phyloP scores from a whole-genome alignment of 2,329 filamentous ascomycete species.

The Ascochyta clinopodiicola region DNA sequence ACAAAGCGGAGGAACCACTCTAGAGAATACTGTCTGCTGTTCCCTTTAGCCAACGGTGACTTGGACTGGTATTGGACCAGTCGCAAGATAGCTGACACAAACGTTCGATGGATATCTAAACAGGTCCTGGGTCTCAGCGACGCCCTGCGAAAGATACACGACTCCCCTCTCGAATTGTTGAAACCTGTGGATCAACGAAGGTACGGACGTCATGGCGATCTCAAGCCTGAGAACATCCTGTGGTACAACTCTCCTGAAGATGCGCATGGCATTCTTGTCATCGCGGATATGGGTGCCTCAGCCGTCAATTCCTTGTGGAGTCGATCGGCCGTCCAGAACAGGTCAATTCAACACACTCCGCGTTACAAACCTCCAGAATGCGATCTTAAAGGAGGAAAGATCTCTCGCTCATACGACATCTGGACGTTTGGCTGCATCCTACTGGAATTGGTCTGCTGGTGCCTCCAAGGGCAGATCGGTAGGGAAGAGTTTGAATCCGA shows the following conservation, averaged over 20 bases:
- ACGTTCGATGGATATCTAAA: conserved; percentile 15
- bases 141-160: conserved; percentile 19
- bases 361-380: conserved; percentile 26
- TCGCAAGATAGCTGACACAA: not conserved
- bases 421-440: conserved; percentile 30
- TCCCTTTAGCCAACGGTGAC: conserved; percentile 19
- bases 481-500: not conserved
- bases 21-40: conserved; percentile 13
- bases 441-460: conserved; percentile 25
- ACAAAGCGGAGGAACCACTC: not conserved
- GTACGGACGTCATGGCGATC: conserved; percentile 12
- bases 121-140: conserved; percentile 18
- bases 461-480: conserved; percentile 6
- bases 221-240: conserved; percentile 19
- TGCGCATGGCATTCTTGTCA: not conserved
- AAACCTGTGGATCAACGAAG: not conserved
- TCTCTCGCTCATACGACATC: conserved; percentile 24
- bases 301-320: not conserved
- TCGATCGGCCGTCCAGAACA: conserved; percentile 5
- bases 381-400: conserved; percentile 18
- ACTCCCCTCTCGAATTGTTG: conserved; percentile 1
- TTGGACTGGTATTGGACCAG: conserved; percentile 15
- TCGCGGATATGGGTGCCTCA: conserved; percentile 4
- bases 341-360: conserved; percentile 14
- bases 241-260: conserved; percentile 1